Evolutionary conservation across 2,329 filamentous ascomycete species (phyloP).

Genomic region (Arthrobotrys sphaeroides): DNA sequence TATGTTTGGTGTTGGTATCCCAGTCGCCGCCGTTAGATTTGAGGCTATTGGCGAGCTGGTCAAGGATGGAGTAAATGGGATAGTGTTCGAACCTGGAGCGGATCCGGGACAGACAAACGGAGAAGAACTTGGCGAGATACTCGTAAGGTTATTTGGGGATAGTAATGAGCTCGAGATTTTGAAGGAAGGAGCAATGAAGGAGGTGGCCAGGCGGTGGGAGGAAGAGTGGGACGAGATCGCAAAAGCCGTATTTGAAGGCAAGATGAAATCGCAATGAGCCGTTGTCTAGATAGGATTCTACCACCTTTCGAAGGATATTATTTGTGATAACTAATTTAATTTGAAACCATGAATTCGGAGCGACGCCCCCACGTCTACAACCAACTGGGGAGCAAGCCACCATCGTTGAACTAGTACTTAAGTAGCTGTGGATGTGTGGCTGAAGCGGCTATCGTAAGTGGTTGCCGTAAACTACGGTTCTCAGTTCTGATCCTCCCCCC

Average conservation of each 20-base stretch:
- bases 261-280: conserved; percentile 22
- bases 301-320: background rate
- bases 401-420: too few relatives aligned
- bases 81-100: conserved; percentile 74
- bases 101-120: conserved; percentile 59
- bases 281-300: background rate
- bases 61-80: conserved; percentile 83
- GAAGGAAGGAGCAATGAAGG: conserved; percentile 75
- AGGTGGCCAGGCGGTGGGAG: conserved; percentile 84
- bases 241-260: conserved; percentile 71
- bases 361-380: too few relatives aligned
- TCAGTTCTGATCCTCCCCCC: too few relatives aligned
- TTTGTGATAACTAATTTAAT: background rate
- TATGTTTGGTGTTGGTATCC: conserved; percentile 95
- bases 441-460: too few relatives aligned
- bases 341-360: background rate
- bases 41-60: conserved; percentile 93
- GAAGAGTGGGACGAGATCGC: conserved; percentile 91
- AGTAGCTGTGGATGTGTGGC: too few relatives aligned
- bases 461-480: too few relatives aligned
- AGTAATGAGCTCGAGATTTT: conserved; percentile 68
- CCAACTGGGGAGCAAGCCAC: too few relatives aligned
- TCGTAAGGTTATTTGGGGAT: conserved; percentile 61
- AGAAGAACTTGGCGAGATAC: conserved; percentile 70
- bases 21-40: conserved; percentile 85